phyloP scores from a whole-genome alignment of 2,329 filamentous ascomycete species.

The Cladosporium velox region DNA sequence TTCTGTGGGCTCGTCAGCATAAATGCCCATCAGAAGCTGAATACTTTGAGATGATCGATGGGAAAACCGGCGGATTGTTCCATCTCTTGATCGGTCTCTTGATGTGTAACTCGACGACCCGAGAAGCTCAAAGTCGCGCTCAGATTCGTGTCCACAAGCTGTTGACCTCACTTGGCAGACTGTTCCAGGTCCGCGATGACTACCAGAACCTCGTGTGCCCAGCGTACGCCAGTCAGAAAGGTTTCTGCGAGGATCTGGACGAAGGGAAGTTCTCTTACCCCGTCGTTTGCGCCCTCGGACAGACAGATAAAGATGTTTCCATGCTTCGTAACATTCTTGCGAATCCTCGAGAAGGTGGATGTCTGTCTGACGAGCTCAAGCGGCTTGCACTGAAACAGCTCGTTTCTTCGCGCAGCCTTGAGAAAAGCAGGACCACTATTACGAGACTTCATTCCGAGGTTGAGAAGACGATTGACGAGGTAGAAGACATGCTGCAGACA shows the following conservation, averaged over 20 bases:
- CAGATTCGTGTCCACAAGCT: background rate
- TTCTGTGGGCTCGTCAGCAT: constrained; percentile 1
- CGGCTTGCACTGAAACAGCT: constrained; percentile 1
- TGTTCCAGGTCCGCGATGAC: constrained; percentile 4
- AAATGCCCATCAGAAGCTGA: background rate
- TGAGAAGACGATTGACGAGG: background rate
- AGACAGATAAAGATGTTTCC: background rate
- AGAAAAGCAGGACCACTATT: background rate
- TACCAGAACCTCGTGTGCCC: background rate
- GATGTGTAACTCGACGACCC: background rate
- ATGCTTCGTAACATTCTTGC: background rate
- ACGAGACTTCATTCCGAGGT: background rate
- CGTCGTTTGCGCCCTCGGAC: background rate
- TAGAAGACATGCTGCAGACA: background rate
- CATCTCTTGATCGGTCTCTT: background rate
- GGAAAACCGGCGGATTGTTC: background rate
- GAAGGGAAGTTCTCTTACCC: constrained; percentile 6
- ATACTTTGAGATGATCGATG: constrained; percentile 4
- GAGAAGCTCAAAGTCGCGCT: background rate
- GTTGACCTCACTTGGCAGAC: background rate
- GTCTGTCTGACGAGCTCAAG: background rate
- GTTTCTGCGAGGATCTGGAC: constrained; percentile 6
- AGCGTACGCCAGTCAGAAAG: background rate
- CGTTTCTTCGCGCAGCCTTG: background rate
- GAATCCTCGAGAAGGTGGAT: background rate